Conservation (phyloP, 495 filamentous ascomycete species). For the Xylaria palmicola region DNA sequence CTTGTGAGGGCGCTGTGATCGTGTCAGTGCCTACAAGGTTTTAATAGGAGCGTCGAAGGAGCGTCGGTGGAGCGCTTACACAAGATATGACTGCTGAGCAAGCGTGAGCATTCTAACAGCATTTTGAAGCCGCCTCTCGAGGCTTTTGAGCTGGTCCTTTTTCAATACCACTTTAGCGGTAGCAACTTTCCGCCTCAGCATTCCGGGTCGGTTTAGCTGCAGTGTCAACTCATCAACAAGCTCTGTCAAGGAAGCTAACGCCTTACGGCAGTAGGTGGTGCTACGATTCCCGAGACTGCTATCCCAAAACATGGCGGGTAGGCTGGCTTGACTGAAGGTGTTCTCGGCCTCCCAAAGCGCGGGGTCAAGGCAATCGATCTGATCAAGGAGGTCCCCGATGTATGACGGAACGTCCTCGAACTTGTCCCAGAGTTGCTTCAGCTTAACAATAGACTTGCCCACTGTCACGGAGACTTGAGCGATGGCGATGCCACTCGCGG, state of each 20-base stretch:
- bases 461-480: slow-evolving; percentile 28
- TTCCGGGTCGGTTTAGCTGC: slow-evolving; percentile 19
- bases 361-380: slow-evolving; percentile 30
- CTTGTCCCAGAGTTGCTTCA: slow-evolving; percentile 35
- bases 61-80: slow-evolving; percentile 12
- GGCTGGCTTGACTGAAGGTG: slow-evolving; percentile 14
- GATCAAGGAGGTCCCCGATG: slow-evolving; percentile 26
- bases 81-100: slow-evolving; percentile 25
- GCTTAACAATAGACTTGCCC: slow-evolving; percentile 27
- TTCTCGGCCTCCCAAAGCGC: slow-evolving; percentile 26
- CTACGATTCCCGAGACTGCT: slow-evolving; percentile 8
- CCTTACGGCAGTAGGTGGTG: slow-evolving; percentile 19
- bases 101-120: slow-evolving; percentile 20
- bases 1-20: slow-evolving; percentile 19
- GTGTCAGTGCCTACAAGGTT: neutral
- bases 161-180: slow-evolving; percentile 29
- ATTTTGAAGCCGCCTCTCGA: slow-evolving; percentile 24
- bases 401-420: slow-evolving; percentile 34
- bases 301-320: slow-evolving; percentile 16
- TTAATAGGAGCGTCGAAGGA: no score
- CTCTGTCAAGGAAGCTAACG: slow-evolving; percentile 14
- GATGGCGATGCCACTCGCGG: slow-evolving; percentile 40
- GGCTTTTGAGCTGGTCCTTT: slow-evolving; percentile 22
- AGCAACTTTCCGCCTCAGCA: slow-evolving; percentile 19
- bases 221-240: slow-evolving; percentile 25